Conservation (phyloP, 345 rosid genomes). For the Bruguiera gymnorhiza region DNA sequence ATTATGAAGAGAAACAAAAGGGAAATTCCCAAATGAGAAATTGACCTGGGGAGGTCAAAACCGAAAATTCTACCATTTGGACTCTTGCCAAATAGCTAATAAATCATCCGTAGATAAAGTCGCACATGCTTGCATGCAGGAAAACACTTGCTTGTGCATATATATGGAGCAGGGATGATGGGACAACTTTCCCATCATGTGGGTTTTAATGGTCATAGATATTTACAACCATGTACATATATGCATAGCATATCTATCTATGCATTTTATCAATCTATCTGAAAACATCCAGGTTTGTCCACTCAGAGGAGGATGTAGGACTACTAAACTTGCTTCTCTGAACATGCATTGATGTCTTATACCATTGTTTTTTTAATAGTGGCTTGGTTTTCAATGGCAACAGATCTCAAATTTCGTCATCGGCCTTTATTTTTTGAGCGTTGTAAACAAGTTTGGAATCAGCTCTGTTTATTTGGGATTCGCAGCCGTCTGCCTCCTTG, state of each 20-base stretch:
- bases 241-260: not conserved
- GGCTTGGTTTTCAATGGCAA: slow-evolving; percentile 15
- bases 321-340: too few species aligned
- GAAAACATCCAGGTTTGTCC: not conserved
- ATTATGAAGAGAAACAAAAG: not conserved
- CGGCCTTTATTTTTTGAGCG: slow-evolving; percentile 86
- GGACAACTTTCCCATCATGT: not conserved
- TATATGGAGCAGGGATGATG: not conserved
- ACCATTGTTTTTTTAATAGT: not conserved
- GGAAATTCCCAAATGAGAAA: not conserved
- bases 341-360: too few species aligned
- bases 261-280: not conserved
- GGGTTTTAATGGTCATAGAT: not conserved
- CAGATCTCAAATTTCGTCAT: slow-evolving; percentile 93
- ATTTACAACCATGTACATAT: not conserved
- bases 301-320: not conserved
- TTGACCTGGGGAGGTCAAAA: not conserved
- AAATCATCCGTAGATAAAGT: too few species aligned
- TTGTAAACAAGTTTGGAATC: slow-evolving; percentile 87
- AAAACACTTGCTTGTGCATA: too few species aligned
- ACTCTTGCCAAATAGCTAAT: too few species aligned
- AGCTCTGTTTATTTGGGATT: slow-evolving; percentile 90
- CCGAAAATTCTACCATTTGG: not conserved
- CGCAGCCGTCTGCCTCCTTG: slow-evolving; percentile 70
- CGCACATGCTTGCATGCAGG: too few species aligned